These are phyloP conservation scores for Biscogniauxia marginata DNA, from an alignment of 2,329 filamentous ascomycete species.

Conservation along the genomic window DNA sequence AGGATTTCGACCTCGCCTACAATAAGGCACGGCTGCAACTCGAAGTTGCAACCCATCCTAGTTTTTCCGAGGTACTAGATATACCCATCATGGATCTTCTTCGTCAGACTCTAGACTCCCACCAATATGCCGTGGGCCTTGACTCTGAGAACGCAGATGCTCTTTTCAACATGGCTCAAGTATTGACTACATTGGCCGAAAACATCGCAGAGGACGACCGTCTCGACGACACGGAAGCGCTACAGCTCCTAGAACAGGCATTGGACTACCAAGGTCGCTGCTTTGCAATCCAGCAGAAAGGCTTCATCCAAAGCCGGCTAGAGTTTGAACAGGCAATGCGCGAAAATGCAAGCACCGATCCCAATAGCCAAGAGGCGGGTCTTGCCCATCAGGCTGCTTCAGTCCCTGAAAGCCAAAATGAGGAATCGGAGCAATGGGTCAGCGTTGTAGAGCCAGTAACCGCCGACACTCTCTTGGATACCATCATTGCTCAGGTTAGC, in stretches of 20 bases:
- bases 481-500: constrained; percentile 62
- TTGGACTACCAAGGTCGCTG: constrained; percentile 38
- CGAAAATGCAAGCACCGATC: constrained; percentile 27
- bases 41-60: constrained; percentile 66
- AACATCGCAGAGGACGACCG: constrained; percentile 52
- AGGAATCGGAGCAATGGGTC: constrained; percentile 58
- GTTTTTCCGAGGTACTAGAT: constrained; percentile 58
- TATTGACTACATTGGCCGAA: constrained; percentile 66
- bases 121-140: constrained; percentile 59
- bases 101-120: constrained; percentile 60
- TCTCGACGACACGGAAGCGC: constrained; percentile 34
- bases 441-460: constrained; percentile 66
- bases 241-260: constrained; percentile 39
- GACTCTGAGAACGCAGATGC: constrained; percentile 64
- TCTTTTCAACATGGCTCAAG: constrained; percentile 70
- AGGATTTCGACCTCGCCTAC: constrained; percentile 69
- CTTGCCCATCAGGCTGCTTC: constrained; percentile 16
- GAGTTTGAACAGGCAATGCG: constrained; percentile 28
- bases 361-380: constrained; percentile 30
- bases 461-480: constrained; percentile 64
- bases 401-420: constrained; percentile 23
- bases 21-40: constrained; percentile 74
- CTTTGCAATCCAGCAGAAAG: constrained; percentile 48
- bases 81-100: constrained; percentile 53
- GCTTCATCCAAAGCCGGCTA: constrained; percentile 23